Evolutionary conservation across 768 basidiomycete species (phyloP).

Genomic region (Steccherinum ochraceum): DNA sequence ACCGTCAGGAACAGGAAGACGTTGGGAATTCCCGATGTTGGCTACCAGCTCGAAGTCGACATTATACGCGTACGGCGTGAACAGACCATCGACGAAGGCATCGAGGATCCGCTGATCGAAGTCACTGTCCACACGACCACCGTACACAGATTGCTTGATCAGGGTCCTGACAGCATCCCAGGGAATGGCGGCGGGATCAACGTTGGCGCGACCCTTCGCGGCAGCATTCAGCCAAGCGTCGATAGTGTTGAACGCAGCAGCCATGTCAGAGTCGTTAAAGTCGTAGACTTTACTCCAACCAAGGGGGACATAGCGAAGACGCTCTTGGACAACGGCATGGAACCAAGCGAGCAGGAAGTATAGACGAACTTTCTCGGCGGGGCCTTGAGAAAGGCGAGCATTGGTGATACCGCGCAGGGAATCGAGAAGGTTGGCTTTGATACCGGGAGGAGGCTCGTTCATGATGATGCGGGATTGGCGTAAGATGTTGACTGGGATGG

Average conservation of each 20-base stretch:
- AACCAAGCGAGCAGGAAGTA: conserved; percentile 99
- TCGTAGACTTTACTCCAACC: conserved; percentile 98
- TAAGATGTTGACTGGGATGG: conserved; percentile 94
- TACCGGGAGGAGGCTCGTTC: conserved; percentile 97
- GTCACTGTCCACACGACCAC: conserved; percentile 90
- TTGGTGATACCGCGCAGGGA: conserved; percentile 72
- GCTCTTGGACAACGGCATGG: conserved; percentile 97
- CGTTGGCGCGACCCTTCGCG: conserved; percentile 85
- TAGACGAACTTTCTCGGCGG: conserved; percentile 85
- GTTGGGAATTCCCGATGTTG: conserved; percentile 45
- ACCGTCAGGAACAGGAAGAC: conserved; percentile 79
- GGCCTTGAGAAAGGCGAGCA: conserved; percentile 73
- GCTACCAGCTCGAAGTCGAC: conserved; percentile 88
- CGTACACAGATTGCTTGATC: conserved; percentile 95
- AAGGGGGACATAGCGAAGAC: conserved; percentile 89
- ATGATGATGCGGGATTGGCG: conserved; percentile 94
- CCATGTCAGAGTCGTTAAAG: conserved; percentile 98
- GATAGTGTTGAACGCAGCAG: conserved; percentile 86
- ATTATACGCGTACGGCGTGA: conserved; percentile 86
- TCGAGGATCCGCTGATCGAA: conserved; percentile 92
- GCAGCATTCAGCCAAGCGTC: conserved; percentile 80
- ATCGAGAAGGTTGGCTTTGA: conserved; percentile 94
- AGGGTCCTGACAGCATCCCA: conserved; percentile 94
- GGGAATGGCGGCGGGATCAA: conserved; percentile 87
- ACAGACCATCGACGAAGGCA: conserved; percentile 86